These are phyloP conservation scores for Ogataea nakhonphanomensis DNA, from an alignment of 805 yeast genomes.

Conservation along the genomic window DNA sequence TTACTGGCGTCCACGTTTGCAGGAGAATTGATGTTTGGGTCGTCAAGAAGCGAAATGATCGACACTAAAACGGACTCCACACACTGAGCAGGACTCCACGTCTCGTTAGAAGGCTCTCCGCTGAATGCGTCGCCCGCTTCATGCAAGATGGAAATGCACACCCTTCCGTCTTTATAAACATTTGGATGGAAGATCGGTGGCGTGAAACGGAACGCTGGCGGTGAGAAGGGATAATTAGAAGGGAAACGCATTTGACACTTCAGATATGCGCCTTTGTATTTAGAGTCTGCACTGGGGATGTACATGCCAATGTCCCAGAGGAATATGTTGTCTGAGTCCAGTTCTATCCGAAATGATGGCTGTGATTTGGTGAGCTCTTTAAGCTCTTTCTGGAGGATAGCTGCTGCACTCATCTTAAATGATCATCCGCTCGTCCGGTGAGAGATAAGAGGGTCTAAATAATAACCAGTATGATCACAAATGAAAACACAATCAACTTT, in stretches of 20 bases:
- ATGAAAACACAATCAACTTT: conserved; percentile 10
- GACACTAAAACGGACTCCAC: conserved; percentile 89
- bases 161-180: conserved; percentile 87
- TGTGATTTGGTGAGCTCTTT: conserved; percentile 31
- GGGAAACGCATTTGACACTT: conserved; percentile 95
- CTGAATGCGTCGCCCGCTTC: conserved; percentile 86
- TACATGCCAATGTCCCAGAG: conserved; percentile 86
- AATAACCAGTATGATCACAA: not conserved
- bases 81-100: conserved; percentile 92
- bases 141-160: conserved; percentile 90
- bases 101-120: conserved; percentile 90
- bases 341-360: conserved; percentile 34
- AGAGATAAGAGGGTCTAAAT: not conserved
- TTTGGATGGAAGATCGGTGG: conserved; percentile 95
- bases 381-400: conserved; percentile 35
- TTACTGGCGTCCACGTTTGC: conserved; percentile 97
- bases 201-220: conserved; percentile 89
- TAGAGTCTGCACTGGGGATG: conserved; percentile 85
- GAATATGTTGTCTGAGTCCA: conserved; percentile 54
- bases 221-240: conserved; percentile 82
- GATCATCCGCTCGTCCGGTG: not conserved
- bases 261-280: conserved; percentile 92
- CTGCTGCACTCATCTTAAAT: conserved; percentile 25
- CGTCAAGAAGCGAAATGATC: conserved; percentile 85
- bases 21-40: conserved; percentile 90